A percentile compares a stretch with the other conserved stretches of the same genome.
phyloP scores from a whole-genome alignment of 1,139 yeast species.

The Schizosaccharomyces versatilis region DNA sequence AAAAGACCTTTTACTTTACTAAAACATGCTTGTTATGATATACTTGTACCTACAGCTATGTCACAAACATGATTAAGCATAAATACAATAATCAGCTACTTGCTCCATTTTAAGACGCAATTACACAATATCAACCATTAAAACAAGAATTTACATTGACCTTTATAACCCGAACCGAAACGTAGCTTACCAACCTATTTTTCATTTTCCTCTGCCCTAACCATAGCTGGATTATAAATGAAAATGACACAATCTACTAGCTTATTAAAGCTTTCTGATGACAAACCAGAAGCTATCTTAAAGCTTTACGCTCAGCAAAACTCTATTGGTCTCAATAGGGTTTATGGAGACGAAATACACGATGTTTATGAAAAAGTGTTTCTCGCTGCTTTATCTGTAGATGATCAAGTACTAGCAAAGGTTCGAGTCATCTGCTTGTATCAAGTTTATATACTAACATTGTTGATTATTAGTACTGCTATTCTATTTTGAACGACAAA shows the following conservation, averaged over 20 bases:
- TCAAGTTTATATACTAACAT: not conserved
- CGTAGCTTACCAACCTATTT: not conserved
- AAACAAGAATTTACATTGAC: not conserved
- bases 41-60: too few relatives aligned
- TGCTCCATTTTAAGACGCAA: not conserved
- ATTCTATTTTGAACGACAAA: conserved; percentile 6
- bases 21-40: too few relatives aligned
- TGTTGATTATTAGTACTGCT: conserved; percentile 1
- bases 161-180: not conserved
- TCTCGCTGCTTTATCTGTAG: conserved; percentile 8
- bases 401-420: conserved; percentile 8
- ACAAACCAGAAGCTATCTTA: not conserved
- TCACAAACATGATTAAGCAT: not conserved
- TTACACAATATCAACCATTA: not conserved
- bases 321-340: not conserved
- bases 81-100: not conserved
- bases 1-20: too few relatives aligned
- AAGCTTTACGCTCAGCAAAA: not conserved
- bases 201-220: not conserved
- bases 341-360: conserved; percentile 6
- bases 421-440: not conserved
- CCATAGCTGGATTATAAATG: not conserved
- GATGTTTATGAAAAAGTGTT: conserved; percentile 10
- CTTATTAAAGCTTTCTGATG: not conserved
- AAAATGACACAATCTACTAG: not conserved